Conservation (phyloP, 2,329 filamentous ascomycete genomes). For the Ramichloridium luteum region DNA sequence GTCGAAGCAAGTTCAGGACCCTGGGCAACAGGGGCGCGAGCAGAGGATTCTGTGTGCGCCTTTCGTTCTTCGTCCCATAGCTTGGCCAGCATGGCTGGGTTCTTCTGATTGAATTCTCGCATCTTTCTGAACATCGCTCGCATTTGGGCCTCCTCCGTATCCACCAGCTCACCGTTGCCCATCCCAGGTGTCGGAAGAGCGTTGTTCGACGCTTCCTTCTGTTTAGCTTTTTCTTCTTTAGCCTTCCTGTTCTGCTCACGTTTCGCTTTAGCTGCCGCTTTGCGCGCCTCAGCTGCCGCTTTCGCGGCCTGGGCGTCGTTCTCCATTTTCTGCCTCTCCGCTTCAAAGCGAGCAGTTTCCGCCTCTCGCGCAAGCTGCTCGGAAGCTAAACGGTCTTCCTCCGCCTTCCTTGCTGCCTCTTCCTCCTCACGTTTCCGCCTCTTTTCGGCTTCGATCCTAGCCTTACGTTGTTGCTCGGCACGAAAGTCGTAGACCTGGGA, state of each 20-base stretch:
- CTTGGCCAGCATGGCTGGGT: constrained; percentile 41
- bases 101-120: constrained; percentile 43
- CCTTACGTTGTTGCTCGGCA: constrained; percentile 35
- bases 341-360: constrained; percentile 16
- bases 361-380: constrained; percentile 18
- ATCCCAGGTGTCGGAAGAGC: no score
- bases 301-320: constrained; percentile 12
- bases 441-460: constrained; percentile 21
- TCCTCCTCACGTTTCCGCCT: constrained; percentile 20
- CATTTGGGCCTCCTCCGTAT: constrained; percentile 41
- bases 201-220: no score
- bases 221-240: constrained; percentile 12
- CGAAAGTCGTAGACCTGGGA: constrained; percentile 43
- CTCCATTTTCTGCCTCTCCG: constrained; percentile 17
- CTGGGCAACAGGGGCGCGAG: neutral
- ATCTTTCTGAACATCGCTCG: constrained; percentile 46
- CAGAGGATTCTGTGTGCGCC: constrained; percentile 19
- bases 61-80: constrained; percentile 45
- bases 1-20: constrained; percentile 1
- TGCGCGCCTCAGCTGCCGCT: constrained; percentile 17
- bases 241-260: constrained; percentile 22
- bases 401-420: constrained; percentile 23
- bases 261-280: constrained; percentile 16
- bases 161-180: no score
- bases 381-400: constrained; percentile 20